Base-by-base conservation (phyloP, 129 eudicot species). In the Solidago caesia region DNA sequence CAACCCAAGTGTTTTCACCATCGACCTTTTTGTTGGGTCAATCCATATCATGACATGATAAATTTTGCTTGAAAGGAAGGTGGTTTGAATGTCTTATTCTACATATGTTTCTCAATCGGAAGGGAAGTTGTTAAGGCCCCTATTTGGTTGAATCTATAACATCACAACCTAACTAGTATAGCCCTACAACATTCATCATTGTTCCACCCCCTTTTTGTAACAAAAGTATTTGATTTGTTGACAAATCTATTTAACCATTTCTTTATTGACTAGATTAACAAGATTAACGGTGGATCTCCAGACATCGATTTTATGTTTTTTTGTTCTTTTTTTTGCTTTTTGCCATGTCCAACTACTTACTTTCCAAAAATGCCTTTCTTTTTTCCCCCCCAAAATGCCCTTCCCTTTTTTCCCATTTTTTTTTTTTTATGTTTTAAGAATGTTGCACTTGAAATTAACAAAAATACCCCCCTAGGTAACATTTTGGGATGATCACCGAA, bases 131-230 rank as follows among this genome's bases (percentile, higher is more conserved):
- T 53, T 75, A 71, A 45, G 69, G 70, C 58, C 68, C 61, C 73
- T 58, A 14, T 76, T 81, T 71, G 81, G 72, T 81, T 44, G 81
- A 65, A 81, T 70, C 33, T 29, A 64, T 75, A 63, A 77, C 83
- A 57, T 79, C 83, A 79, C 70, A 73, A 73, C 74, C 74, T 79
- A 73, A 66, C 79, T 42, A 64, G 72, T 64, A 64, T 46, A 61
- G 44, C 77, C 69, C 67, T 67, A 76, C 67, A 52, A 45, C 14
- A 47, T 74, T 47, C 68, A 68, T 70, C 49, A 77, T 60, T 46
- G n/a, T 16, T 44, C 13, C 8, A 5, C 10, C 45, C 39, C 39
- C 3, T 33, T 26, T 70, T 25, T 29, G 12, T 48, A 44, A 42
- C 44, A 13, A 67, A 47, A 51, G 6, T 6, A 13, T 14, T 70